These are phyloP conservation scores for Zoysia pacifica DNA, from an alignment of 176 grass and related monocot genomes.

Conservation along the genomic window DNA sequence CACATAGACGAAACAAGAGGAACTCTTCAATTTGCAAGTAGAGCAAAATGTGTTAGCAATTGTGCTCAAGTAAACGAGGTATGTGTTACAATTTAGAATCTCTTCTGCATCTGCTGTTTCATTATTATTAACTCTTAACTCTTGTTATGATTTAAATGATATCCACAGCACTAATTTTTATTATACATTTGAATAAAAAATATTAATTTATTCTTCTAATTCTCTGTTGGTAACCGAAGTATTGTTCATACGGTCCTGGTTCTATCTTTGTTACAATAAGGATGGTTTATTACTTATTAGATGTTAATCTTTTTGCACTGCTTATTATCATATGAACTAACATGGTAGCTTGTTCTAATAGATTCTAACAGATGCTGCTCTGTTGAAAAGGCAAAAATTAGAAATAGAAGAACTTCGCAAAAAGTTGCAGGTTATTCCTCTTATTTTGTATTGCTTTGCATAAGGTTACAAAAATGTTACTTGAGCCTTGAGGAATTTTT, in stretches of 20 bases:
- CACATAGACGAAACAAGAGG: constrained; percentile 92
- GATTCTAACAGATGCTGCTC: constrained; percentile 93
- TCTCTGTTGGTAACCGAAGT: neutral
- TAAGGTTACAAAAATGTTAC: constrained; percentile 31
- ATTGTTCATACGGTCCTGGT: neutral
- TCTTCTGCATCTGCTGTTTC: constrained; percentile 6
- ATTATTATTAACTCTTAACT: neutral
- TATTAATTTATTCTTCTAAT: neutral
- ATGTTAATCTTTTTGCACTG: constrained; percentile 10
- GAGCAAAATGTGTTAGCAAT: constrained; percentile 94
- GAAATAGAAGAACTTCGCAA: constrained; percentile 89
- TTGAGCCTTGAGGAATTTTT: constrained; percentile 26
- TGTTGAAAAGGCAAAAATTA: constrained; percentile 87
- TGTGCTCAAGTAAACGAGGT: constrained; percentile 99
- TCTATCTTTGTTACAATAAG: constrained; percentile 15
- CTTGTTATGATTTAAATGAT: neutral
- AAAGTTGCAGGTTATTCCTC: constrained; percentile 72
- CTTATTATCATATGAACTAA: constrained; percentile 22
- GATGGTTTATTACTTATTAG: constrained; percentile 6
- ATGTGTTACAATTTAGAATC: neutral
- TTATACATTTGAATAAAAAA: neutral
- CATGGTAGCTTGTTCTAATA: constrained; percentile 24
- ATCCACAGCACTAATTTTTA: neutral
- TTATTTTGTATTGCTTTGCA: constrained; percentile 27
- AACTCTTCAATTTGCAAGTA: constrained; percentile 95